Evolutionary conservation across 2,329 filamentous ascomycete species (phyloP).

Genomic region (Elsinoe necatrix): DNA sequence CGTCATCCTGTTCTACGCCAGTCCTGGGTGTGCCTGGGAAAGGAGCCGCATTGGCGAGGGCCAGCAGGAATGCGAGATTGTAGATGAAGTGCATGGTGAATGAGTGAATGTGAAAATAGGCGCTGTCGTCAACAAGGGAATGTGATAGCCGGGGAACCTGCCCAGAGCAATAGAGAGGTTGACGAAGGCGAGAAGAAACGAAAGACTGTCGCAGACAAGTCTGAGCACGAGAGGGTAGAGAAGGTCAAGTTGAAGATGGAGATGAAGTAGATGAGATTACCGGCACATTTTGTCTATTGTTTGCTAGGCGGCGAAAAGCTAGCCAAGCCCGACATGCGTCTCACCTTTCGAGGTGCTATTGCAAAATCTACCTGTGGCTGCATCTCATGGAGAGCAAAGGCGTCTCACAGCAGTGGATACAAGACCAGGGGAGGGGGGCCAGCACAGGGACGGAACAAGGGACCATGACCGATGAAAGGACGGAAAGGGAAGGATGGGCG

Average conservation of each 20-base stretch:
- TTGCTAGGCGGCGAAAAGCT: not conserved
- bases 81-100: slow-evolving; percentile 7
- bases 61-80: not conserved
- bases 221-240: not conserved
- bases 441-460: not conserved
- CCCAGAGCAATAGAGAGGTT: not conserved
- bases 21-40: not conserved
- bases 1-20: slow-evolving; percentile 20
- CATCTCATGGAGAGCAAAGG: not conserved
- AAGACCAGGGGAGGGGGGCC: not conserved
- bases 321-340: slow-evolving; percentile 1
- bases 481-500: slow-evolving; percentile 1
- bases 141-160: slow-evolving; percentile 7
- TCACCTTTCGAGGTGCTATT: not conserved
- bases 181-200: not conserved
- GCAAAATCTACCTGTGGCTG: slow-evolving; percentile 2
- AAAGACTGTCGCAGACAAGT: slow-evolving; percentile 11
- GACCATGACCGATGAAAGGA: not conserved
- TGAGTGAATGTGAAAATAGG: not conserved
- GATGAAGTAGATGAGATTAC: not conserved
- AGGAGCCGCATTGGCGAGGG: slow-evolving; percentile 1
- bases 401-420: slow-evolving; percentile 12
- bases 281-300: slow-evolving; percentile 6
- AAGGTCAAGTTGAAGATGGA: not conserved
- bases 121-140: slow-evolving; percentile 9